Evolutionary conservation across 805 yeast species (phyloP), one percentile per base, ranked within the genome.

Genomic region (Trichomonascus vanleenenianus): DNA sequence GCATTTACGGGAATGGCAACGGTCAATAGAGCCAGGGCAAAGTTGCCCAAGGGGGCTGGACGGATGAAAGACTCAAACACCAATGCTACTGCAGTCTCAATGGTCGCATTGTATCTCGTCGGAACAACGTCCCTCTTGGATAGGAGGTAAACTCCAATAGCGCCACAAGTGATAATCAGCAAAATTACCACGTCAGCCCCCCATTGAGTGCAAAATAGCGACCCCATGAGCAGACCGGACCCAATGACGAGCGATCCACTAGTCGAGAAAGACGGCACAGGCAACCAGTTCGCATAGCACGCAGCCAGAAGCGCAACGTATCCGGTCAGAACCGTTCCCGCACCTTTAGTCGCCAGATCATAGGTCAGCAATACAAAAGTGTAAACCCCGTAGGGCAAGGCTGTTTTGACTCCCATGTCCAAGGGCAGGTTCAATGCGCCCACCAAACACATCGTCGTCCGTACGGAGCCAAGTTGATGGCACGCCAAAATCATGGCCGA

Each of bases 71-170:
- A 38, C 36, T 54, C 52, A 38, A 58, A 39, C n/a, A 51, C 45
- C 2, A 45, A 43, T 3, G 53, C 49, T 5, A 56, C 42, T 2
- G 42, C 43, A 16, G 54, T 45, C 4, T 54, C 50, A 6, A 59
- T 36, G 2, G 50, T 38, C 4, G 56, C 54, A 42, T 62, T 62
- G 44, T 47, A 43, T 30, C 64, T 44, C 7, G 61, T 45, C 15
- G 56, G 56, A 11, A 45, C 47, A 14, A 57, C 40, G 40, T 61
- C 65, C 10, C 59, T 51, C 12, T 55, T 50, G 16, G 61, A 53
- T 9, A 62, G 45, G 15, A 58, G 39, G 42, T 59, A 61, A 8
- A 62, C 64, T 1, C 61, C 61, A 5, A 56, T 40, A 0, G 66
- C 56, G 5, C 60, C 57, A 31, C 58, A 48, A 3, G 64, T 50